Evolutionary conservation across 2,329 filamentous ascomycete genomes (phyloP), one percentile per base, ranked within the genome.

Genomic region (Aspergillus carbonarius): DNA sequence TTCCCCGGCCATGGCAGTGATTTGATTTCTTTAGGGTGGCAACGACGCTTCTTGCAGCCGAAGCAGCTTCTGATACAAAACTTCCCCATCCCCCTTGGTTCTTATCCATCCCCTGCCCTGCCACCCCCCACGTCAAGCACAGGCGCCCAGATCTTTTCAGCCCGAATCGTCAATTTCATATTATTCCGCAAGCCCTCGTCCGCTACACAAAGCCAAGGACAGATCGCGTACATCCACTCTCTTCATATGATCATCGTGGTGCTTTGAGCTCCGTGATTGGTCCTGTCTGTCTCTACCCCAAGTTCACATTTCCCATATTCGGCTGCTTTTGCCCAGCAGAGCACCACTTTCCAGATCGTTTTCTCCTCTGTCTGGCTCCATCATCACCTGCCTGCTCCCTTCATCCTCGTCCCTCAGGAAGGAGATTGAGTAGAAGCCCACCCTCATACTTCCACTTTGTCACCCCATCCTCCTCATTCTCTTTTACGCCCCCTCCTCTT

Each of bases 201-300:
- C 58, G 63, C 62, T 62, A 63, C 60, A 66, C 62, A 63, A 32
- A 18, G 32, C 51, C 20, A 42, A 53, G 48, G 44, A 60, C 35
- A 57, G 62, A 59, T 64, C 55, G 55, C 50, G 37, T 59, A 56
- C 35, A 56, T 58, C 55, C 54, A 49, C 48, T 60, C 10, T 60
- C 44, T 62, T 60, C 63, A 65, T 66, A 62, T 63, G 64, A 65
- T 59, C 57, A 51, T 39, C n/a, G 17, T 50, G 46, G 50, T 51
- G 47, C 30, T 17, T 50, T 39, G 39, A 51, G 50, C 47, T 53
- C 55, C 51, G 55, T 58, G 34, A 57, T 63, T 64, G 59, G 56
- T 37, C 37, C 48, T 60, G 32, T 18, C 59, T 58, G 54, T 57
- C 60, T 60, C 48, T 56, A 59, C 49, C 55, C 57, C 51, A 46